Evolutionary conservation across 306 rosid species (phyloP), one percentile per base, ranked within the genome.

Genomic region (Oemleria cerasiformis): DNA sequence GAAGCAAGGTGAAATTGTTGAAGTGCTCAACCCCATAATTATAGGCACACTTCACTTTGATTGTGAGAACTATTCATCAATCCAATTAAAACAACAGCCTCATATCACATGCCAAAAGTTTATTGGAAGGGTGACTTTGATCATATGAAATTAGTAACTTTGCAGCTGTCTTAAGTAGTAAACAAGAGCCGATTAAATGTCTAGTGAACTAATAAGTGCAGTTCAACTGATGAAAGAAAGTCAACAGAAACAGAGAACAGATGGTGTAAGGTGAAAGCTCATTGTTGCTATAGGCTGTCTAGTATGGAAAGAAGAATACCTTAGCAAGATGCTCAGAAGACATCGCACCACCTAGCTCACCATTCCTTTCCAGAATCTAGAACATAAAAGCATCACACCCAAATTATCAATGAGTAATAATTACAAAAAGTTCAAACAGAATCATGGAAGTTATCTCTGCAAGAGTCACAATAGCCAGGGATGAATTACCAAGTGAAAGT

Each of bases 281-380:
- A 42, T 42, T 61, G 23, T 53, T 57, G 15, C 70, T 39, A 20
- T 39, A 65, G 19, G 40, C 13, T 8, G 17, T 60, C 70, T 71
- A 51, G n/a, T 16, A 0, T 19, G 74, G 75, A 4, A 36, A 53
- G 63, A 79, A 76, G 73, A 73, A 66, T 91, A 94, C 99, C 92
- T 39, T 43, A 5, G 97, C 86, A 71, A 91, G 84, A 73, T 89
- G 86, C 71, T 73, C 81, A 1, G 84, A 73, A 4, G 95, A 85
- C 76, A 86, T 79, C 80, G 84, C 79, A 74, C 79, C 86, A 30
- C 77, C 76, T 30, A 72, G 60, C 25, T 66, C 49, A 68, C 82
- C 92, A 77, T 81, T 86, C 72, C 55, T 81, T 68, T 91, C 91
- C 65, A 91, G 69, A 42, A 94, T 84, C 99, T 94, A 70, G 14